These are phyloP conservation scores for Fusarium musae DNA, from an alignment of 2,329 filamentous ascomycete species.

Conservation along the genomic window DNA sequence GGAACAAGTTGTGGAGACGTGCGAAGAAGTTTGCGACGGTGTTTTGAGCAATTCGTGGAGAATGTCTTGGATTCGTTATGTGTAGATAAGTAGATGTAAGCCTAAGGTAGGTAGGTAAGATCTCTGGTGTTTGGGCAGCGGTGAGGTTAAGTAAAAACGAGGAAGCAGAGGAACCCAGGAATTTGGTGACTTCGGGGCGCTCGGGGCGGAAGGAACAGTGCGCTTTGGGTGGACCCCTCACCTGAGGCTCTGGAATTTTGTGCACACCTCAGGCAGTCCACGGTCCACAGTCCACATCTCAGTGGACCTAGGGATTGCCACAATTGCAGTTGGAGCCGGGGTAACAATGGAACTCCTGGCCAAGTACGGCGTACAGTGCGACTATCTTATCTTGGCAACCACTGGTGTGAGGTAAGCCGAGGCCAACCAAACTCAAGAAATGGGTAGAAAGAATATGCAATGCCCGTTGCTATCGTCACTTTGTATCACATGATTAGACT, in stretches of 20 bases:
- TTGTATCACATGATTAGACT: not conserved
- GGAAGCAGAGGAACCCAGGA: conserved; percentile 26
- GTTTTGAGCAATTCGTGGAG: conserved; percentile 1
- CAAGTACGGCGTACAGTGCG: conserved; percentile 18
- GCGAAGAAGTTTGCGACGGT: conserved; percentile 12
- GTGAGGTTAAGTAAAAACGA: conserved; percentile 31
- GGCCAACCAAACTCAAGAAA: not conserved
- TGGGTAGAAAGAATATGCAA: not conserved
- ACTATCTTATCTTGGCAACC: conserved; percentile 21
- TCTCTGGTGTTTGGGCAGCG: conserved; percentile 31
- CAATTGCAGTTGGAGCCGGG: conserved; percentile 19
- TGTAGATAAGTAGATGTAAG: conserved; percentile 14
- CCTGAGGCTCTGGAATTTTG: conserved; percentile 39
- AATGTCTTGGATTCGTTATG: conserved; percentile 13
- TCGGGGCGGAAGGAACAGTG: conserved; percentile 30
- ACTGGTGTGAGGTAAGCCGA: conserved; percentile 11
- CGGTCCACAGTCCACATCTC: not conserved
- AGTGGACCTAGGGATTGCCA: conserved; percentile 23
- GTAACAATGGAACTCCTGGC: not conserved
- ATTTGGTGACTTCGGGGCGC: conserved; percentile 30
- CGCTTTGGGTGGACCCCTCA: conserved; percentile 34
- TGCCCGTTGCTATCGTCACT: conserved; percentile 18
- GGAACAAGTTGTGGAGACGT: not conserved
- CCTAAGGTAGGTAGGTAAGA: not conserved
- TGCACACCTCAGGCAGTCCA: conserved; percentile 9